Conservation (phyloP, 495 filamentous ascomycete genomes). For the Alectoria sarmentosa region DNA sequence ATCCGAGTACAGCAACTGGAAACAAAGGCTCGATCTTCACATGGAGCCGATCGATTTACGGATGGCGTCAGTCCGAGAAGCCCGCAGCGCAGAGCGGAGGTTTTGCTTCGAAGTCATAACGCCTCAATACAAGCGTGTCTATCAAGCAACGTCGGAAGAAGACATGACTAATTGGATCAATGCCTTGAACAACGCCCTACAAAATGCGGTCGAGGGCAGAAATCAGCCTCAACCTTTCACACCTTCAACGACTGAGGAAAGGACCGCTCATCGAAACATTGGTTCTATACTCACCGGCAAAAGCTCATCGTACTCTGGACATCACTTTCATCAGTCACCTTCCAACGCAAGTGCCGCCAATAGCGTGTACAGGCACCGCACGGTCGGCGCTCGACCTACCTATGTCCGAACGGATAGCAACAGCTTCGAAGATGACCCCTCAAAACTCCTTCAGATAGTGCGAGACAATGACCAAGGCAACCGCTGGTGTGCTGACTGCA, state of each 20-base stretch:
- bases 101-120: constrained; percentile 99
- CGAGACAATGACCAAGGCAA: constrained; percentile 91
- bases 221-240: constrained; percentile 43
- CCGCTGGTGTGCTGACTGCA: constrained; percentile 91
- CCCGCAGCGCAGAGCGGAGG: constrained; percentile 84
- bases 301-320: constrained; percentile 63
- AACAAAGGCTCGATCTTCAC: constrained; percentile 90
- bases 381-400: constrained; percentile 80
- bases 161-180: constrained; percentile 97
- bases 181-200: constrained; percentile 93
- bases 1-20: constrained; percentile 99
- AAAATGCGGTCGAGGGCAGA: constrained; percentile 86
- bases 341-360: constrained; percentile 43
- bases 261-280: constrained; percentile 67
- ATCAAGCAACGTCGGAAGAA: constrained; percentile 95
- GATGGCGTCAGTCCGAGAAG: constrained; percentile 93
- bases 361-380: constrained; percentile 71
- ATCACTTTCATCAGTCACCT: constrained; percentile 47
- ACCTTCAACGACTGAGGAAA: constrained; percentile 42
- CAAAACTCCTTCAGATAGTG: constrained; percentile 76
- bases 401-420: constrained; percentile 59
- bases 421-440: constrained; percentile 72
- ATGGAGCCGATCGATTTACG: constrained; percentile 98
- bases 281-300: constrained; percentile 93
- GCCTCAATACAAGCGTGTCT: constrained; percentile 91